Evolutionary conservation across 2,329 filamentous ascomycete genomes (phyloP).

Genomic region (Ascochyta viciae-villosae): DNA sequence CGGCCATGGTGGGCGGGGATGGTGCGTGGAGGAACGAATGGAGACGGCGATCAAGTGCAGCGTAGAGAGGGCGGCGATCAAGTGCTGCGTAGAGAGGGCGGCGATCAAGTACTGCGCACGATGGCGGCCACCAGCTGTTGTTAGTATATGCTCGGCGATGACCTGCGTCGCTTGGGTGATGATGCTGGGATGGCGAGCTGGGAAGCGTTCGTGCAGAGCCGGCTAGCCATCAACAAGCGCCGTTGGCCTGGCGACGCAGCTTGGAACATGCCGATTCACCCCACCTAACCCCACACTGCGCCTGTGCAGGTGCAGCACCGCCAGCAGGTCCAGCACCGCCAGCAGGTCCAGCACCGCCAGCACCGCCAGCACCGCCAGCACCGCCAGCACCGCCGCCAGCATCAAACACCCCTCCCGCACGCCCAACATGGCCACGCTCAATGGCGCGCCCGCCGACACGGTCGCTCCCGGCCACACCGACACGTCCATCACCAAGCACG

Average conservation of each 20-base stretch:
- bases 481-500: slow-evolving; percentile 49
- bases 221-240: slow-evolving; percentile 13
- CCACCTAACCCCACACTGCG: slow-evolving; percentile 19
- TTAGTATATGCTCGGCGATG: slow-evolving; percentile 11
- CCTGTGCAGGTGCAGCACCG: no score
- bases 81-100: neutral
- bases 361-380: no score
- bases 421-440: slow-evolving; percentile 36
- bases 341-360: no score
- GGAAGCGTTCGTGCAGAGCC: slow-evolving; percentile 11
- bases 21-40: slow-evolving; percentile 7
- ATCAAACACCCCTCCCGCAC: neutral
- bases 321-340: neutral
- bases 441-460: slow-evolving; percentile 44
- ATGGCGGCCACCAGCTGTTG: slow-evolving; percentile 10
- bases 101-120: neutral
- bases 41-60: neutral
- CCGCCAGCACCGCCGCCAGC: neutral
- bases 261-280: slow-evolving; percentile 2
- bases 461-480: slow-evolving; percentile 43
- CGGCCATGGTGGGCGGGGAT: slow-evolving; percentile 57
- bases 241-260: slow-evolving; percentile 8
- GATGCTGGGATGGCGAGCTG: slow-evolving; percentile 11
- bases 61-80: neutral
- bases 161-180: slow-evolving; percentile 17